Base-by-base conservation (phyloP, 345 rosid species). In the Laguncularia racemosa region DNA sequence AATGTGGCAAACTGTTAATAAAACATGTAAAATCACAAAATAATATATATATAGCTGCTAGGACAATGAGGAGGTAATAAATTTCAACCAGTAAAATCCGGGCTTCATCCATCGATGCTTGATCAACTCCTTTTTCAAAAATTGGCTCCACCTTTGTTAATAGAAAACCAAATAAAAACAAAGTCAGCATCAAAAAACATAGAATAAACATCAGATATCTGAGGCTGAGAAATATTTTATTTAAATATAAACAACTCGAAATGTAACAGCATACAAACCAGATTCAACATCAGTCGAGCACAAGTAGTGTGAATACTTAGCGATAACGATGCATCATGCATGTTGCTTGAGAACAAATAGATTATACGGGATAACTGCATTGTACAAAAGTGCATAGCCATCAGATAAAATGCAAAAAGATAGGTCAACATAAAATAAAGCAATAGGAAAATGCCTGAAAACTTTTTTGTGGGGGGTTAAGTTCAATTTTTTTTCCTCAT, bases 251-350 rank as follows among this genome's bases (percentile, higher is more conserved):
- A 45, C 28, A 23, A 23, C 4, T 43, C 18, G 54, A 46, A 16
- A 54, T 14, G 20, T 26, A 43, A 55, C 1, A 52, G 60, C 51
- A 63, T 46, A 65, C 46, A 58, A 55, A 93, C 99, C 96, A 93
- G 85, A 84, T 93, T 93, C 74, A 93, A 75, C 97, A 93, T 93
- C 81, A 93, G 71, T 57, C 97, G 88, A 58, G 99, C 97, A 69
- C 99, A 89, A 51, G 99, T 93, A 5, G 96, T 89, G 71, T 93
- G 99, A 66, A 93, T 93, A 73, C 88, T 84, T 57, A 89, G 92
- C 46, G 99, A 84, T 76, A 93, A 79, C 23, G 97, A 79, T 61
- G 99, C 88, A 77, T 93, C 99, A 45, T 93, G 99, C 97, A 93
- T 89, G 76, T 93, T 93, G 61, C 92, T 87, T 47, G 97, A 93